These are phyloP conservation scores for Leptographium wingfieldii DNA, from an alignment of 2,329 filamentous ascomycete species.

Conservation along the genomic window DNA sequence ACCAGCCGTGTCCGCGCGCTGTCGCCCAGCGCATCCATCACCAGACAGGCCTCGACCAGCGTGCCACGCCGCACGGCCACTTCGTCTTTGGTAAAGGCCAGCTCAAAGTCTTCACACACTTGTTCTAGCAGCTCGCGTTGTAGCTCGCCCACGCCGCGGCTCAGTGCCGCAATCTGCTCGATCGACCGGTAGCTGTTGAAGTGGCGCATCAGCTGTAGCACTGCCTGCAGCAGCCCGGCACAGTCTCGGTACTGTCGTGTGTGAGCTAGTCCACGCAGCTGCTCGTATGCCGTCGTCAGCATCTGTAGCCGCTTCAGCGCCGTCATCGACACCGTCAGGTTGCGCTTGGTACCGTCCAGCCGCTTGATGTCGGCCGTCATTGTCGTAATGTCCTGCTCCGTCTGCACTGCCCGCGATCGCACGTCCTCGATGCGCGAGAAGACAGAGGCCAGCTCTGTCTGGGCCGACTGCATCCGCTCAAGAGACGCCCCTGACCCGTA, in stretches of 20 bases:
- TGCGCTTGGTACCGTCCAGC: conserved; percentile 90
- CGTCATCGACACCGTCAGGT: conserved; percentile 94
- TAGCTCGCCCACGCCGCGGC: conserved; percentile 82
- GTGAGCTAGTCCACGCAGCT: conserved; percentile 71
- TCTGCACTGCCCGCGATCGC: conserved; percentile 75
- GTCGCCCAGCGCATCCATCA: conserved; percentile 91
- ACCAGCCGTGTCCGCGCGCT: conserved; percentile 69
- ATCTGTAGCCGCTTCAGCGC: conserved; percentile 94
- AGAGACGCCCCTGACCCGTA: conserved; percentile 79
- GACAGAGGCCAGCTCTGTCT: conserved; percentile 75
- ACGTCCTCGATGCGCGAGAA: conserved; percentile 95
- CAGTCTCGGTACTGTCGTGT: conserved; percentile 90
- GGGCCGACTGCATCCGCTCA: conserved; percentile 80
- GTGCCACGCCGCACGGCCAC: conserved; percentile 55
- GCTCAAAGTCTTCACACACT: conserved; percentile 97
- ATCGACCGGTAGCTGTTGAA: conserved; percentile 98
- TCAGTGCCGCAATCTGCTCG: conserved; percentile 90
- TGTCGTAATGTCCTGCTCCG: conserved; percentile 88
- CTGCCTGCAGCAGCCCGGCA: conserved; percentile 82
- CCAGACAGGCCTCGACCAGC: conserved; percentile 76
- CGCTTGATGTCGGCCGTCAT: conserved; percentile 99
- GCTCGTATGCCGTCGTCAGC: conserved; percentile 98
- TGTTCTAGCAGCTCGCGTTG: conserved; percentile 90
- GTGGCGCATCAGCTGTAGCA: conserved; percentile 94
- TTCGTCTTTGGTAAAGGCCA: conserved; percentile 83